These are phyloP conservation scores for Colletotrichum falcatum DNA, from an alignment of 2,329 filamentous ascomycete genomes.

Conservation along the genomic window DNA sequence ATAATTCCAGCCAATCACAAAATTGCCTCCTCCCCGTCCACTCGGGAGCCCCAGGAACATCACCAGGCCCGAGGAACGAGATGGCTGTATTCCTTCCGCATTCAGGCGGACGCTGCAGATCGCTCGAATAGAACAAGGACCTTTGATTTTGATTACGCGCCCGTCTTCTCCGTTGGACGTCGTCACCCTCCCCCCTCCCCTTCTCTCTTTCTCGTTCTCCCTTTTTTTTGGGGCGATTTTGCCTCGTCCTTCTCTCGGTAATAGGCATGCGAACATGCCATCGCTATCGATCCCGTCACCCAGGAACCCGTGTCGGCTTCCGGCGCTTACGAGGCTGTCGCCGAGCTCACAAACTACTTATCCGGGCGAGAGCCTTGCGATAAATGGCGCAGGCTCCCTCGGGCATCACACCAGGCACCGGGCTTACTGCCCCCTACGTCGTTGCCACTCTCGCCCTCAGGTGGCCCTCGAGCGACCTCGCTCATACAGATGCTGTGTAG, in stretches of 20 bases:
- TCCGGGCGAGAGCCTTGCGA: background rate
- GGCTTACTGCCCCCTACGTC: background rate
- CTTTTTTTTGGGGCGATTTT: no score
- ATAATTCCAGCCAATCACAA: conserved; percentile 22
- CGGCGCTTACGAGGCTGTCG: background rate
- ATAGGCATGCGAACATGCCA: background rate
- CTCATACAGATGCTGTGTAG: background rate
- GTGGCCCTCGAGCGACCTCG: background rate
- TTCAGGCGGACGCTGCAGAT: conserved; percentile 27
- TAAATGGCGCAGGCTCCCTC: background rate
- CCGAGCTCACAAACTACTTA: background rate
- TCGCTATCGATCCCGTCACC: background rate
- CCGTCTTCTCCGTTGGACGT: background rate
- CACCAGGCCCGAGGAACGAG: conserved; percentile 15
- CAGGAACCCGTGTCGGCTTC: background rate
- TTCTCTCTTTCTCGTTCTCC: background rate
- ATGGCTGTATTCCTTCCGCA: conserved; percentile 30
- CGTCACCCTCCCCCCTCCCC: background rate
- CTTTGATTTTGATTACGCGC: conserved; percentile 15
- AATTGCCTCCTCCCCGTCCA: background rate
- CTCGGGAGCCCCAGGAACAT: conserved; percentile 4
- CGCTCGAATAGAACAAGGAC: conserved; percentile 1
- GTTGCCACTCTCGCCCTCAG: background rate
- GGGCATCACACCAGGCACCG: no score
- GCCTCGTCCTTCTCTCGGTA: background rate